phyloP scores from a whole-genome alignment of 2,329 filamentous ascomycete genomes.

The Sporothrix globosa region DNA sequence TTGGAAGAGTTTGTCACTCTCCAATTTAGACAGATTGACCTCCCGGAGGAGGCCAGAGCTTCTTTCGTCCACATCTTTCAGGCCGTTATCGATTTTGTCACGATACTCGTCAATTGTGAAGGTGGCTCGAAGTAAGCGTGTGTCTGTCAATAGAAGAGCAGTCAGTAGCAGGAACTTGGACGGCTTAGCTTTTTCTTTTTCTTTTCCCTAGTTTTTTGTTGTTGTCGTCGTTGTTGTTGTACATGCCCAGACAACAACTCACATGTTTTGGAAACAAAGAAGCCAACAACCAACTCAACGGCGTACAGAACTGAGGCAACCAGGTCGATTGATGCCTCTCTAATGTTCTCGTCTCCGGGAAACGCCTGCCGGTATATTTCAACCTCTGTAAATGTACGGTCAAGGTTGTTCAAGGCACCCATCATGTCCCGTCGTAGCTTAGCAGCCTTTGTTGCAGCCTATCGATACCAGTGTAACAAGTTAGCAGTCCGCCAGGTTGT shows the following conservation, averaged over 20 bases:
- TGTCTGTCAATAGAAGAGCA: not conserved
- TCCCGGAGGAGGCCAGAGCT: not conserved
- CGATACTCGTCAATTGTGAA: slow-evolving; percentile 15
- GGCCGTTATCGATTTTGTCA: not conserved
- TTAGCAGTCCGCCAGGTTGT: too few species aligned
- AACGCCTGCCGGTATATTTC: slow-evolving; percentile 18
- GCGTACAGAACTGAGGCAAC: not conserved
- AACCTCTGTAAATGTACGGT: not conserved
- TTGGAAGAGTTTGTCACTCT: not conserved
- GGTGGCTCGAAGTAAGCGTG: not conserved
- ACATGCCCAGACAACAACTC: too few species aligned
- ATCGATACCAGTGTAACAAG: not conserved
- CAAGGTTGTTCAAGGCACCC: slow-evolving; percentile 9
- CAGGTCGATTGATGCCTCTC: slow-evolving; percentile 9
- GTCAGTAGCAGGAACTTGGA: not conserved
- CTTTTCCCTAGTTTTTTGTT: too few species aligned
- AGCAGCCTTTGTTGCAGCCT: slow-evolving; percentile 9
- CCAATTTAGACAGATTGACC: not conserved
- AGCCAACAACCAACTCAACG: slow-evolving; percentile 12
- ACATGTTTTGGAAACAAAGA: slow-evolving; percentile 14
- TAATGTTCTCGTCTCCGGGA: slow-evolving; percentile 10
- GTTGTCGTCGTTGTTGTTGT: too few species aligned
- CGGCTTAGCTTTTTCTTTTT: too few species aligned
- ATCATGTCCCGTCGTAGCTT: slow-evolving; percentile 7
- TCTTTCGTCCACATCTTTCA: not conserved